Base-by-base conservation (phyloP, 306 rosid species). In the Ammopiptanthus mongolicus region DNA sequence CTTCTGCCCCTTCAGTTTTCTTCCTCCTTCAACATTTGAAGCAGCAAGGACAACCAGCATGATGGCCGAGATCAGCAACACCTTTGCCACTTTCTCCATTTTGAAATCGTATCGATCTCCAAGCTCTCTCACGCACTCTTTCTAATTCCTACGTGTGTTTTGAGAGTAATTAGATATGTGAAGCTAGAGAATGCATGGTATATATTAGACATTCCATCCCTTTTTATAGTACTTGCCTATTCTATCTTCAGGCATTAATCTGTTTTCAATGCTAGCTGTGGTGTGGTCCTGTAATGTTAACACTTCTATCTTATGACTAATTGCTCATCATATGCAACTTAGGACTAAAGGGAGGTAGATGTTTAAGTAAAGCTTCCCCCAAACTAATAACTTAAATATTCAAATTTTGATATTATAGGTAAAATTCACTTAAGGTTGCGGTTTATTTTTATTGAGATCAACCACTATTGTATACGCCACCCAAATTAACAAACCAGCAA, bases 21-120 rank as follows among this genome's bases (percentile, higher is more conserved):
- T 55, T 73, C 74, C 75, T 13, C 82, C 85, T 65, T 76, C 78
- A 37, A 71, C 82, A 14, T 76, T 39, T 14, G 65, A 76, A 81
- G 50, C 82, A 81, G 50, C 82, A 63, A 62, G 22, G 23, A 76
- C 23, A 69, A 46, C 3, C 59, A 64, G 0, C 78, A 46, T 19
- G 5, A 81, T 55, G 9, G 59, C 75, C 61, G 76, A 6, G 13
- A 56, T 22, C 59, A 65, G 17, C 58, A 71, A 25, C 57, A 71
- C 4, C 71, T 81, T 76, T 13, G 5, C 6, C n/a, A 50, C 78
- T 62, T 39, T 72, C 74, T 64, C 69, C 83, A 79, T 79, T 61
- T 29, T 52, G 7, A 58, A 18, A 11, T 56, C 34, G 36, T 22
- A 9, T 2, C 42, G 1, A 23, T 1, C 25, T 23, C 31, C 37